Percentiles rank a stretch among this genome's conserved stretches.
Conservation (phyloP, 352 stramenopile species). For the Peronospora destructor region DNA sequence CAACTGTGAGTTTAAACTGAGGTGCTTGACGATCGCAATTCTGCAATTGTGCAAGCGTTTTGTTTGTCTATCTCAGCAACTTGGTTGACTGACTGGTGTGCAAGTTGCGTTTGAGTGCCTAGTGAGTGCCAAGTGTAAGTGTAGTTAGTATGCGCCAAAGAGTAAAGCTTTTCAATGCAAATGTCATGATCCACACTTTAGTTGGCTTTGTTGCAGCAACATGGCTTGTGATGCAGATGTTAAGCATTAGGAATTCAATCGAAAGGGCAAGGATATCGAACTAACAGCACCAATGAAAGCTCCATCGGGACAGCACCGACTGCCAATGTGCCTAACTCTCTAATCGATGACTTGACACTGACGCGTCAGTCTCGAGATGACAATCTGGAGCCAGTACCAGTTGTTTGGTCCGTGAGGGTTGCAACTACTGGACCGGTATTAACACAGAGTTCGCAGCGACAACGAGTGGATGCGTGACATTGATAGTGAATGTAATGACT, state of each 20-base stretch:
- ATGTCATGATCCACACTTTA: constrained; percentile 4
- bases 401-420: not conserved
- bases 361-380: constrained; percentile 4
- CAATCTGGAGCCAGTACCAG: constrained; percentile 11
- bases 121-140: constrained; percentile 20
- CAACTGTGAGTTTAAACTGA: constrained; percentile 7
- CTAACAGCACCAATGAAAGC: not conserved
- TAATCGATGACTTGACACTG: constrained; percentile 3
- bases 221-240: no score
- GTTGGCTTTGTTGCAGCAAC: not conserved
- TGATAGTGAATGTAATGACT: no score
- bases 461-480: no score
- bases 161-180: constrained; percentile 25
- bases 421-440: no score
- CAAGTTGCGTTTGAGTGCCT: constrained; percentile 17
- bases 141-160: constrained; percentile 22
- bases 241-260: not conserved
- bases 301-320: not conserved
- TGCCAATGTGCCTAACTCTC: not conserved
- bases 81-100: constrained; percentile 1
- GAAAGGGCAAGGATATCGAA: not conserved
- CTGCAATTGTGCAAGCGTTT: constrained; percentile 15
- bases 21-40: constrained; percentile 6
- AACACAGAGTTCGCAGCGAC: no score
- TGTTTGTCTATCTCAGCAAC: not conserved